Conservation (phyloP, 1,139 yeast species). For the Suhomyces panamericanus region DNA sequence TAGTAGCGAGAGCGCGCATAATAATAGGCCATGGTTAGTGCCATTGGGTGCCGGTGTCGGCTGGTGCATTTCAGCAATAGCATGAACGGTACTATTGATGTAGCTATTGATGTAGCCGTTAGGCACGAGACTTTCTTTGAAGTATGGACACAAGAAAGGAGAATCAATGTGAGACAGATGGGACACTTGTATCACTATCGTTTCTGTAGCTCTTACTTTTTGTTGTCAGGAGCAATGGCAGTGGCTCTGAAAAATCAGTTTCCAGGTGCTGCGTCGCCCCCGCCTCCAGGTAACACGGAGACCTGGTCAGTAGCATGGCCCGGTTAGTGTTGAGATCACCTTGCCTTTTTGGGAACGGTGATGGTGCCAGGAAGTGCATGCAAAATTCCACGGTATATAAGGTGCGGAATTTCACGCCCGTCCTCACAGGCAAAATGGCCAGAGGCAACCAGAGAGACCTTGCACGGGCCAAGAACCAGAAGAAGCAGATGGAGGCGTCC, state of each 20-base stretch:
- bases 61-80: not conserved
- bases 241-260: not conserved
- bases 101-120: no score
- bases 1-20: slow-evolving; percentile 5
- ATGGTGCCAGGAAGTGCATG: slow-evolving; percentile 6
- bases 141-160: no score
- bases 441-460: slow-evolving; percentile 96
- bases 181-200: no score
- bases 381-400: slow-evolving; percentile 8
- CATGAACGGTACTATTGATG: no score
- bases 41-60: not conserved
- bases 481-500: slow-evolving; percentile 66
- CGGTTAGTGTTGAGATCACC: not conserved
- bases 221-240: not conserved
- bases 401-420: slow-evolving; percentile 5
- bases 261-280: not conserved
- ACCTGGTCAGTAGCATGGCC: not conserved
- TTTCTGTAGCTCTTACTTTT: no score
- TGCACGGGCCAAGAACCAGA: slow-evolving; percentile 84
- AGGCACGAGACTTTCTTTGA: no score
- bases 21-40: not conserved
- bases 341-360: slow-evolving; percentile 3
- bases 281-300: no score
- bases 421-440: slow-evolving; percentile 53
- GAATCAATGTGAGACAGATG: no score